Evolutionary conservation across 495 filamentous ascomycete species (phyloP).

Genomic region (Tuber umbilicatum): DNA sequence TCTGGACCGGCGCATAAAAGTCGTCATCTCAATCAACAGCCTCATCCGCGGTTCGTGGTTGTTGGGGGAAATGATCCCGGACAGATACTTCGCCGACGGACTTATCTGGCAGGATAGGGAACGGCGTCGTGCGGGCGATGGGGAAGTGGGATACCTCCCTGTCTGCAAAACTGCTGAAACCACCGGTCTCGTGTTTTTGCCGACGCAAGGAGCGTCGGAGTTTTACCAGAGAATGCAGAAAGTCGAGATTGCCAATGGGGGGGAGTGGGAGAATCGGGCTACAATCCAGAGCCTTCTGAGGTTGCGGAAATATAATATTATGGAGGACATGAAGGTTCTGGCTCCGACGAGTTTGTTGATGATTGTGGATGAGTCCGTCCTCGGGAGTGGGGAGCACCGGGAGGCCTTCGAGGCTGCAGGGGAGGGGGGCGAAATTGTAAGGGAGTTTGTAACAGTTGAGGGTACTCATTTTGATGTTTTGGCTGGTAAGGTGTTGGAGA

Average conservation of each 20-base stretch:
- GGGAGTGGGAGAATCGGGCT: slow-evolving; percentile 12
- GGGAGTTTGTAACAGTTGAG: slow-evolving; percentile 7
- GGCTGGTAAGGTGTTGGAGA: neutral
- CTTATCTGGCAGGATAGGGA: slow-evolving; percentile 8
- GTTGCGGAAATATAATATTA: slow-evolving; percentile 6
- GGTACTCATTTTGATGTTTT: slow-evolving; percentile 13
- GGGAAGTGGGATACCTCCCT: slow-evolving; percentile 6
- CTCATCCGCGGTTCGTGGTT: neutral
- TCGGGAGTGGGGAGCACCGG: neutral
- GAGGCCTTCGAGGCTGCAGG: neutral
- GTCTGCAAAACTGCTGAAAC: neutral
- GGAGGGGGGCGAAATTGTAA: neutral
- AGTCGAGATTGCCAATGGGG: neutral
- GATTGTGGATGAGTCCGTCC: slow-evolving; percentile 6
- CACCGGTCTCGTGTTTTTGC: neutral
- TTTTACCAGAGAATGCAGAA: slow-evolving; percentile 8
- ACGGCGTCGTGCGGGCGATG: slow-evolving; percentile 1
- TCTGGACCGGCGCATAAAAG: slow-evolving; percentile 20
- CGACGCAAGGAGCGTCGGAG: neutral
- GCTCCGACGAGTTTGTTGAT: slow-evolving; percentile 27
- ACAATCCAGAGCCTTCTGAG: slow-evolving; percentile 13
- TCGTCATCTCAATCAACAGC: slow-evolving; percentile 10
- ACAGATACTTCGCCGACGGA: neutral
- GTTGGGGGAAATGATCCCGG: neutral
- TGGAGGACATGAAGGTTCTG: neutral